phyloP scores from a whole-genome alignment of 106 monocot genomes.

The Xerophyta viscosa region DNA sequence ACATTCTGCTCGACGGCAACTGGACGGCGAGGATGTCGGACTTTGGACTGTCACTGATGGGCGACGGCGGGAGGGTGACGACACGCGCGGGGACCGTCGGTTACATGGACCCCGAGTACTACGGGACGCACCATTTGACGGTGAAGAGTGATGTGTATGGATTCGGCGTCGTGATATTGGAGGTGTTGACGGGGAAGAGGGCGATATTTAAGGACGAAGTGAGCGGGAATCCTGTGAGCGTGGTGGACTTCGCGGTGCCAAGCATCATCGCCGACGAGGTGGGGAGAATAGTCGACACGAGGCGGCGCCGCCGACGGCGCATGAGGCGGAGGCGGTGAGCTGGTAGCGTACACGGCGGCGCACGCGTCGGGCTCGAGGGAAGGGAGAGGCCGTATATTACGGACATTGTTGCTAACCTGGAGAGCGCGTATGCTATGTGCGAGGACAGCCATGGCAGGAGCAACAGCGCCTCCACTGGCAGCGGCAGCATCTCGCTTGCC shows the following conservation, averaged over 20 bases:
- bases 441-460: constrained; percentile 46
- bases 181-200: constrained; percentile 56
- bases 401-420: constrained; percentile 64
- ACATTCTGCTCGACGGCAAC: constrained; percentile 49
- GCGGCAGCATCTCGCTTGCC: constrained; percentile 19
- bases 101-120: constrained; percentile 97
- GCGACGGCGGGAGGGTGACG: constrained; percentile 19
- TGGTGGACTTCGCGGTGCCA: constrained; percentile 70
- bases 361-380: constrained; percentile 65
- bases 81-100: constrained; percentile 71
- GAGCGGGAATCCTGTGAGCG: constrained; percentile 31
- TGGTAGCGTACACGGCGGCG: constrained; percentile 65
- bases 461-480: constrained; percentile 27
- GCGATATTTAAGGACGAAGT: constrained; percentile 34
- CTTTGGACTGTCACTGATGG: constrained; percentile 69
- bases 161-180: constrained; percentile 82
- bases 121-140: constrained; percentile 69
- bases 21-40: constrained; percentile 75
- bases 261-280: constrained; percentile 46
- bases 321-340: constrained; percentile 79
- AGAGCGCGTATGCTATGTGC: constrained; percentile 59
- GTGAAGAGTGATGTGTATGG: constrained; percentile 87
- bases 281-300: constrained; percentile 35
- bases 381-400: constrained; percentile 60
- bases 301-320: constrained; percentile 18